Conservation (phyloP, 1,284 basidiomycete genomes). For the Trichosporon asahii region DNA sequence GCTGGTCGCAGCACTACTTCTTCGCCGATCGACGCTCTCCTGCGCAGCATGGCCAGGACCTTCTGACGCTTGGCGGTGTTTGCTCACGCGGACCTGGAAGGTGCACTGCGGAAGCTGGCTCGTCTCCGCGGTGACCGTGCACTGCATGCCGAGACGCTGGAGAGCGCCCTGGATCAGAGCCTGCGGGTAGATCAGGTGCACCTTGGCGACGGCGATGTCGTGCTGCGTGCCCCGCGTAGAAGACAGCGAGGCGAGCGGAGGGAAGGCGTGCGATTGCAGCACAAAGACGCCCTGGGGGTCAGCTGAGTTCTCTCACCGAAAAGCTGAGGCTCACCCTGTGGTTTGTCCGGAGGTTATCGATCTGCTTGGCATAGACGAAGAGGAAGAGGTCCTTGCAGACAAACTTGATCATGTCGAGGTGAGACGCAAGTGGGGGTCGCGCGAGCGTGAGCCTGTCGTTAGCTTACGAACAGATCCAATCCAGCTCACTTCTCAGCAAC, state of each 20-base stretch:
- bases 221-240: slow-evolving; percentile 66
- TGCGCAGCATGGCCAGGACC: neutral
- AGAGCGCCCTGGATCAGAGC: slow-evolving; percentile 81
- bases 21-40: neutral
- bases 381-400: slow-evolving; percentile 83
- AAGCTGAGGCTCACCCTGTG: slow-evolving; percentile 62
- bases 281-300: slow-evolving; percentile 78
- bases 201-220: slow-evolving; percentile 65
- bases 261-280: slow-evolving; percentile 84
- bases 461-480: neutral
- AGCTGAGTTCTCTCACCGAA: neutral
- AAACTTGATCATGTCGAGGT: slow-evolving; percentile 89
- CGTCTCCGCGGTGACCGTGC: slow-evolving; percentile 71
- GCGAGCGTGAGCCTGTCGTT: slow-evolving; percentile 68
- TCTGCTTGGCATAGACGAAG: slow-evolving; percentile 64
- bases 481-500: slow-evolving; percentile 71
- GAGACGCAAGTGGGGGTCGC: slow-evolving; percentile 69
- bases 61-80: slow-evolving; percentile 22
- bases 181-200: slow-evolving; percentile 75
- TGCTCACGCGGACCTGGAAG: slow-evolving; percentile 40
- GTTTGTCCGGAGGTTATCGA: slow-evolving; percentile 91
- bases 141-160: slow-evolving; percentile 68
- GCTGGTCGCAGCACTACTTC: neutral
- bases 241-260: slow-evolving; percentile 71
- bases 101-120: slow-evolving; percentile 74